Evolutionary conservation across 2,329 filamentous ascomycete genomes (phyloP).

Genomic region (Colletotrichum tamarilloi): DNA sequence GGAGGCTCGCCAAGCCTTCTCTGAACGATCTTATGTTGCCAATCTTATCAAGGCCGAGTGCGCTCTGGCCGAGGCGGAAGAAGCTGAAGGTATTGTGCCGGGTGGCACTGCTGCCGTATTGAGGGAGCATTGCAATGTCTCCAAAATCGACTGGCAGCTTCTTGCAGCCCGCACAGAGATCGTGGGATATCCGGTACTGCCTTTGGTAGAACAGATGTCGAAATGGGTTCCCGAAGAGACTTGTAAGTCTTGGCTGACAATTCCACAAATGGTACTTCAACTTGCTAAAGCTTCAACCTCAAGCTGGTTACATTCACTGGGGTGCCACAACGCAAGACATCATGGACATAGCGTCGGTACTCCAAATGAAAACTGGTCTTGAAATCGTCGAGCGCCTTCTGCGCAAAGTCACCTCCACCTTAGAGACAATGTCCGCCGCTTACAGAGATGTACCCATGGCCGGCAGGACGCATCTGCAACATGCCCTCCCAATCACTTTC

Average conservation of each 20-base stretch:
- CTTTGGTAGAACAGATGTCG: constrained; percentile 60
- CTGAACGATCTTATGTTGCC: constrained; percentile 59
- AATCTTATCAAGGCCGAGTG: constrained; percentile 62
- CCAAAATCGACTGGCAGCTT: constrained; percentile 38
- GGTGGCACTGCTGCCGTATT: constrained; percentile 47
- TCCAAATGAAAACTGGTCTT: constrained; percentile 64
- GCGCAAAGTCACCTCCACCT: constrained; percentile 52
- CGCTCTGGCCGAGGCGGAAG: constrained; percentile 62
- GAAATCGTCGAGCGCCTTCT: constrained; percentile 58
- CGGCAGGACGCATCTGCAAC: constrained; percentile 67
- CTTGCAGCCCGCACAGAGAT: constrained; percentile 63
- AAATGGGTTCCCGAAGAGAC: constrained; percentile 45
- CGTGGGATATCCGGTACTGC: constrained; percentile 65
- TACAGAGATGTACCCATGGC: constrained; percentile 67
- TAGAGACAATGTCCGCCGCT: constrained; percentile 54
- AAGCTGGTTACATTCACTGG: constrained; percentile 62
- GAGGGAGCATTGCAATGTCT: constrained; percentile 45
- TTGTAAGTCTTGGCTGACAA: constrained; percentile 37
- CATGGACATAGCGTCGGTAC: constrained; percentile 64
- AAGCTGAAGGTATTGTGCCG: constrained; percentile 58
- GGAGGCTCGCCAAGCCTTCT: constrained; percentile 61
- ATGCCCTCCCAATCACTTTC: constrained; percentile 67
- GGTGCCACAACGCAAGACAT: constrained; percentile 70
- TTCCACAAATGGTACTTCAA: too few relatives aligned
- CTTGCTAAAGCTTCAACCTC: neutral